These are phyloP conservation scores for Phytophthora niederhauseri DNA, from an alignment of 352 stramenopile species.

Conservation along the genomic window DNA sequence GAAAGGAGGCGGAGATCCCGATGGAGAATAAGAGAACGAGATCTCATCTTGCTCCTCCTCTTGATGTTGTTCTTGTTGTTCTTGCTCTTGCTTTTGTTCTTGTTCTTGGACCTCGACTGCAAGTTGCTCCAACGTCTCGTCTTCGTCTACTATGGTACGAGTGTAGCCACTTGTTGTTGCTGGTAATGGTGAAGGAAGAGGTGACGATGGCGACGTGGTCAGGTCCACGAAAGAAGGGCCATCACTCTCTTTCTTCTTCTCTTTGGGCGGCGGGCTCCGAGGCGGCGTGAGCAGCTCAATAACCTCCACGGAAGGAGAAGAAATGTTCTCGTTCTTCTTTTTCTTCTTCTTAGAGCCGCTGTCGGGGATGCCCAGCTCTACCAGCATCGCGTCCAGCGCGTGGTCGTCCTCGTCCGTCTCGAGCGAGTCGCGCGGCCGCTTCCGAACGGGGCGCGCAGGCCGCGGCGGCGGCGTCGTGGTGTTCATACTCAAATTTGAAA, in stretches of 20 bases:
- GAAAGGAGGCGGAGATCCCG: constrained; percentile 23
- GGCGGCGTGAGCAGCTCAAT: constrained; percentile 57
- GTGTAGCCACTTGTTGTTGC: constrained; percentile 13
- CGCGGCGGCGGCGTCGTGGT: background rate
- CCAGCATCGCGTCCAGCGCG: constrained; percentile 38
- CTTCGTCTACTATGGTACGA: background rate
- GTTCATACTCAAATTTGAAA: background rate
- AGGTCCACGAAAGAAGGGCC: constrained; percentile 47
- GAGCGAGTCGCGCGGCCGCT: constrained; percentile 25
- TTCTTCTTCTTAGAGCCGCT: constrained; percentile 23
- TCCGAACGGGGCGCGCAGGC: constrained; percentile 6
- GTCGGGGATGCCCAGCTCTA: constrained; percentile 38
- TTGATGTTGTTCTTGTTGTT: background rate
- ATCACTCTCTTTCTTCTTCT: constrained; percentile 21
- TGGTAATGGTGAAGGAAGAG: background rate
- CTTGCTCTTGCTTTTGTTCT: constrained; percentile 1
- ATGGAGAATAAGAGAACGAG: constrained; percentile 30
- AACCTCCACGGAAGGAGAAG: constrained; percentile 22
- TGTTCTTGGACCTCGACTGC: background rate
- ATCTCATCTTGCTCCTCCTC: constrained; percentile 8
- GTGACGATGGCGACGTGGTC: constrained; percentile 36
- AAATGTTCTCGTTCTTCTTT: constrained; percentile 2
- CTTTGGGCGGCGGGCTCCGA: constrained; percentile 15
- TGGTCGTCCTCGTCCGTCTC: constrained; percentile 34
- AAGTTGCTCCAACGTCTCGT: background rate